Conservation (phyloP, 805 yeast genomes). For the Myxozyma monticola region DNA sequence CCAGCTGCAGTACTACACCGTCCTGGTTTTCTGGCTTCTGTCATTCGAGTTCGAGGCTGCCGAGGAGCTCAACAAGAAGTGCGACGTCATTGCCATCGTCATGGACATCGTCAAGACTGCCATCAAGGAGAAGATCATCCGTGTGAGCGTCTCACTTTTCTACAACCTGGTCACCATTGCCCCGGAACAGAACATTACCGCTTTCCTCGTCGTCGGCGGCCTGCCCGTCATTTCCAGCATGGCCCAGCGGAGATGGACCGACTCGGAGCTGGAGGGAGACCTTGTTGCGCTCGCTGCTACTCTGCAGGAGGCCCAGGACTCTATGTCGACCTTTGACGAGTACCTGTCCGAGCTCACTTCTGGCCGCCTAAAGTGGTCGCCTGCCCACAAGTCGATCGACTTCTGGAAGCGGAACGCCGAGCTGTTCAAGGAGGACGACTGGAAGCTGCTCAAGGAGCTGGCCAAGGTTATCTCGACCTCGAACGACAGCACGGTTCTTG, state of each 20-base stretch:
- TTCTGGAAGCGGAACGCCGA: slow-evolving; percentile 86
- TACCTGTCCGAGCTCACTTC: slow-evolving; percentile 81
- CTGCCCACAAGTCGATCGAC: slow-evolving; percentile 83
- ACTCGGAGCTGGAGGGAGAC: slow-evolving; percentile 82
- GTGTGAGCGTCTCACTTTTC: slow-evolving; percentile 68
- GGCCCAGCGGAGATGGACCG: slow-evolving; percentile 89
- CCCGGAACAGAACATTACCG: slow-evolving; percentile 53
- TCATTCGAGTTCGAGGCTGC: slow-evolving; percentile 66
- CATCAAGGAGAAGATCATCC: slow-evolving; percentile 86
- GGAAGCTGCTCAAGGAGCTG: slow-evolving; percentile 67
- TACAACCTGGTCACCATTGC: slow-evolving; percentile 39
- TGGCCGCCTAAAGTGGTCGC: slow-evolving; percentile 79
- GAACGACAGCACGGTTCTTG: slow-evolving; percentile 42
- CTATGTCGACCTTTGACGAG: slow-evolving; percentile 89
- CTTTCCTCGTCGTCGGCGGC: slow-evolving; percentile 73
- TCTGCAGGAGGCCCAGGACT: slow-evolving; percentile 71
- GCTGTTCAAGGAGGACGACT: slow-evolving; percentile 74
- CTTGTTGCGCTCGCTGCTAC: slow-evolving; percentile 56
- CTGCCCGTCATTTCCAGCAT: slow-evolving; percentile 65
- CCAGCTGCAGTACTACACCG: slow-evolving; percentile 79
- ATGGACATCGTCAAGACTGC: slow-evolving; percentile 69
- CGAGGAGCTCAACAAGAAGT: slow-evolving; percentile 49
- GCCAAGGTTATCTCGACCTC: slow-evolving; percentile 42
- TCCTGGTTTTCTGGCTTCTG: slow-evolving; percentile 80
- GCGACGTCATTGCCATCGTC: slow-evolving; percentile 50